Conservation (phyloP, 768 basidiomycete species). For the Hortiboletus campestris region DNA sequence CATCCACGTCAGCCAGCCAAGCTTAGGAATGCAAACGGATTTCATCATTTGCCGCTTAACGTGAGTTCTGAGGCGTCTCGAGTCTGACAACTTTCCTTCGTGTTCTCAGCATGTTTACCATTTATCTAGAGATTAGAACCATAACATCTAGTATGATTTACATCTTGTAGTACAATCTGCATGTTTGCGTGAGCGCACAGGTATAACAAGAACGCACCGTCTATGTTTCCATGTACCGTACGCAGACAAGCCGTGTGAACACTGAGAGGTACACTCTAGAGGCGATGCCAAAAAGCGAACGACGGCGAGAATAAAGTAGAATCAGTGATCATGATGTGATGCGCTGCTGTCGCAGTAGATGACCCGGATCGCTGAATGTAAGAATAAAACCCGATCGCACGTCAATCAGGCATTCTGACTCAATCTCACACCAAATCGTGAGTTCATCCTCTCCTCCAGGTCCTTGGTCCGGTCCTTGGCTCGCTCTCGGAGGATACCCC, state of each 20-base stretch:
- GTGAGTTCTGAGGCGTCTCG: too few relatives aligned
- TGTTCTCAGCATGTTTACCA: neutral
- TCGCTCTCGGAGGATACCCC: constrained; percentile 46
- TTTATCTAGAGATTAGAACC: neutral
- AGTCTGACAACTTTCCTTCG: too few relatives aligned
- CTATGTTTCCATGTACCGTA: neutral
- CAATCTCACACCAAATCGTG: neutral
- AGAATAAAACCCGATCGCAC: neutral
- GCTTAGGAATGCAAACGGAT: too few relatives aligned
- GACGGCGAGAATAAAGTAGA: neutral
- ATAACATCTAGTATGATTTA: neutral
- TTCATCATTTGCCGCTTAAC: too few relatives aligned
- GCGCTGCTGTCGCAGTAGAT: neutral
- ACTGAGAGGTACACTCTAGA: neutral
- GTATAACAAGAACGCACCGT: neutral
- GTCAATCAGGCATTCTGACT: neutral
- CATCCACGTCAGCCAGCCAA: too few relatives aligned
- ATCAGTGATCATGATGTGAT: neutral
- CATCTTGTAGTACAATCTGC: constrained; percentile 4
- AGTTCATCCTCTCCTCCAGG: constrained; percentile 16
- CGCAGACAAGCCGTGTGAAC: neutral
- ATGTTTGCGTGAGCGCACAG: neutral
- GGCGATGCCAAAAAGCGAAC: neutral
- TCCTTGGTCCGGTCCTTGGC: constrained; percentile 26
- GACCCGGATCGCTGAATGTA: neutral